A percentile compares a stretch with the other conserved stretches of the same genome.
Evolutionary conservation across 2,329 filamentous ascomycete genomes (phyloP).

Genomic region (Tolypocladium amazonense): DNA sequence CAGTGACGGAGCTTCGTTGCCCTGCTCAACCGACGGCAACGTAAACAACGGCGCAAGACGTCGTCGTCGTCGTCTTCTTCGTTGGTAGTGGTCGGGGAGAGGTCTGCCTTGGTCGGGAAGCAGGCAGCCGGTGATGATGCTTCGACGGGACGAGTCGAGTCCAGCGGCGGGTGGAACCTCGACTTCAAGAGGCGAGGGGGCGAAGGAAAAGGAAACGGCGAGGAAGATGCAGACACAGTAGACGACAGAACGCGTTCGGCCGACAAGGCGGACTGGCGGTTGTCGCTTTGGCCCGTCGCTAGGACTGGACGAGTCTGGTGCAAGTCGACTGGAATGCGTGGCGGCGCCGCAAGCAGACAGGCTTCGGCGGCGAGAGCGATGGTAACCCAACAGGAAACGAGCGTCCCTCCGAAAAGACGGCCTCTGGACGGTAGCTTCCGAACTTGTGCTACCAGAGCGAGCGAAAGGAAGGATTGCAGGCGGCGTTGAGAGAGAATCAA

Average conservation of each 20-base stretch:
- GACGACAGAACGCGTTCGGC: neutral
- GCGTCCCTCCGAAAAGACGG: neutral
- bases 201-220: neutral
- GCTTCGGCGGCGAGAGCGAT: neutral
- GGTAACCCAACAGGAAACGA: neutral
- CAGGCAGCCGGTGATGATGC: neutral
- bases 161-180: neutral
- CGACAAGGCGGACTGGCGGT: neutral
- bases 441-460: neutral
- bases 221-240: neutral
- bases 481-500: neutral
- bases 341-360: constrained; percentile 5
- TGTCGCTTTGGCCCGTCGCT: neutral
- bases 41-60: neutral
- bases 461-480: neutral
- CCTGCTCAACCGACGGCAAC: neutral
- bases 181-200: neutral
- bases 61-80: neutral
- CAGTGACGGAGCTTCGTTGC: neutral
- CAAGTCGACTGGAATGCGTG: constrained; percentile 8
- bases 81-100: neutral
- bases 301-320: neutral
- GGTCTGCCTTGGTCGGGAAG: neutral
- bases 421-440: neutral
- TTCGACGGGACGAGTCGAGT: neutral